These are phyloP conservation scores for Flaveria sonorensis DNA, from an alignment of 129 eudicot genomes.

Conservation along the genomic window DNA sequence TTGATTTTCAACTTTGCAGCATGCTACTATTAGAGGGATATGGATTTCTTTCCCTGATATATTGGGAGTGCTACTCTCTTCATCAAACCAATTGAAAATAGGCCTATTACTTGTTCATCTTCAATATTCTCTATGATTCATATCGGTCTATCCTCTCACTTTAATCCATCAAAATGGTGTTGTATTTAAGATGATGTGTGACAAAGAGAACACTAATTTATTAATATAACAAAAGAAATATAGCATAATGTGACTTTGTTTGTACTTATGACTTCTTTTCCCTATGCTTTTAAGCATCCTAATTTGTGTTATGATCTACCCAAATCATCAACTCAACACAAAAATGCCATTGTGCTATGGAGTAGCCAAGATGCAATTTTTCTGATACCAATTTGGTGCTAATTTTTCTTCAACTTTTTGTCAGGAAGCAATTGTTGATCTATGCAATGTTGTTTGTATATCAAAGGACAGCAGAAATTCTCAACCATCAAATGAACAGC, in stretches of 20 bases:
- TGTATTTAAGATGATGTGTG: conserved; percentile 2
- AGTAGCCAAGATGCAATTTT: conserved; percentile 1
- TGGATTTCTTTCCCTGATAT: too few relatives aligned
- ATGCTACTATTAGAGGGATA: too few relatives aligned
- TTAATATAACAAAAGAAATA: not conserved
- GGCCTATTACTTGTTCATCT: not conserved
- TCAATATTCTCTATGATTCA: not conserved
- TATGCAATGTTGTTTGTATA: conserved; percentile 76
- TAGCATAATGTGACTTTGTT: not conserved
- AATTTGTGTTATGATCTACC: not conserved
- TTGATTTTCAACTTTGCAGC: too few relatives aligned
- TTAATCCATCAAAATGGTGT: not conserved
- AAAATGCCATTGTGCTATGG: not conserved
- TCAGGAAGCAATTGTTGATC: conserved; percentile 90
- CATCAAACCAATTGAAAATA: not conserved
- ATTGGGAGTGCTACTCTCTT: too few relatives aligned
- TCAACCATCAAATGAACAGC: conserved; percentile 75
- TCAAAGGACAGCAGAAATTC: conserved; percentile 74
- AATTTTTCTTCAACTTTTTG: conserved; percentile 19
- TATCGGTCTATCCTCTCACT: not conserved
- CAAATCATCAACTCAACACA: not conserved
- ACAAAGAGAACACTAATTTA: not conserved
- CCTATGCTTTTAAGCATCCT: not conserved
- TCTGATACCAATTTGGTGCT: conserved; percentile 16
- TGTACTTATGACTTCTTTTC: not conserved